A percentile compares a stretch with the other conserved stretches of the same genome.
Evolutionary conservation across 78 protist genomes (phyloP).

Genomic region (Mantamonas sphyraenae): DNA sequence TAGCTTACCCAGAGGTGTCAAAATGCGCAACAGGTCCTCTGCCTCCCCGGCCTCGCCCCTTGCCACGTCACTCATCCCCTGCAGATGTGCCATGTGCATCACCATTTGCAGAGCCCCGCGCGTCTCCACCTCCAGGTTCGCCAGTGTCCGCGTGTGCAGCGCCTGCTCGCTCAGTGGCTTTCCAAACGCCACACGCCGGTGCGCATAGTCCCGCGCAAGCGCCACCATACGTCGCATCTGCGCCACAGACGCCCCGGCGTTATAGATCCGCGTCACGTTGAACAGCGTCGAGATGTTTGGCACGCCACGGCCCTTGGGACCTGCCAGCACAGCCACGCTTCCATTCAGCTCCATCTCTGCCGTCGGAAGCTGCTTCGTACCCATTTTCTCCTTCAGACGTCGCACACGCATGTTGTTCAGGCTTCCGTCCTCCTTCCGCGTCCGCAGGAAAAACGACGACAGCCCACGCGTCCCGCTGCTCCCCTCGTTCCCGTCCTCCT

Average conservation of each 20-base stretch:
- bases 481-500: constrained; percentile 10
- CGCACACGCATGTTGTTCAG: constrained; percentile 37
- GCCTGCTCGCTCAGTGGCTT: constrained; percentile 11
- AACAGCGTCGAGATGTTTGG: constrained; percentile 39
- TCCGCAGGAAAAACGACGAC: constrained; percentile 27
- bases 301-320: constrained; percentile 48
- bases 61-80: constrained; percentile 38
- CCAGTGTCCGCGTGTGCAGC: constrained; percentile 36
- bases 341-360: constrained; percentile 52
- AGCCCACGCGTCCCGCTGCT: constrained; percentile 2
- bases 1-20: constrained; percentile 38
- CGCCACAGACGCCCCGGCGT: constrained; percentile 30
- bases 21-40: constrained; percentile 32
- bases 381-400: constrained; percentile 59
- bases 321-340: constrained; percentile 15
- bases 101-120: constrained; percentile 33
- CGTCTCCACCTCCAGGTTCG: constrained; percentile 32
- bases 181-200: constrained; percentile 34
- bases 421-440: constrained; percentile 14
- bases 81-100: constrained; percentile 24
- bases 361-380: constrained; percentile 63
- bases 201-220: constrained; percentile 36
- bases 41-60: not conserved
- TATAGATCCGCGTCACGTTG: constrained; percentile 56
- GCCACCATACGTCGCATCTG: constrained; percentile 32